Evolutionary conservation across 495 filamentous ascomycete genomes (phyloP).

Genomic region (Talaromyces liani): DNA sequence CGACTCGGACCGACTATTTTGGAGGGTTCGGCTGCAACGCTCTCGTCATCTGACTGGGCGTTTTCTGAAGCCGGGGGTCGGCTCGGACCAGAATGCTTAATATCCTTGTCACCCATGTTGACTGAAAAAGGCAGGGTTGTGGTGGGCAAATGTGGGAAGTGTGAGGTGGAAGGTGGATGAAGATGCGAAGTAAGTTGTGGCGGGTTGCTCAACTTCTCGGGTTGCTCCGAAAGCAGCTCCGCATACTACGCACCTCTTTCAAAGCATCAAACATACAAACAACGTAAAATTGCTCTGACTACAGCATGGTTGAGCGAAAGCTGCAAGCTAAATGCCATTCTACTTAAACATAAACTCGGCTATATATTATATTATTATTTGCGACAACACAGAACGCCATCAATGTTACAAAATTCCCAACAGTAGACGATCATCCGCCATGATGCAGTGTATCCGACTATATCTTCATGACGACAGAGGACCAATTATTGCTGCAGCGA

Average conservation of each 20-base stretch:
- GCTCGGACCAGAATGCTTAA: neutral
- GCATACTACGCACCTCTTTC: too few relatives aligned
- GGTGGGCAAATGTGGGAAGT: neutral
- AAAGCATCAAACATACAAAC: too few relatives aligned
- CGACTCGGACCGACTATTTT: slow-evolving; percentile 2
- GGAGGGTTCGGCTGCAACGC: neutral
- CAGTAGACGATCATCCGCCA: neutral
- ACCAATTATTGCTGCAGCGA: neutral
- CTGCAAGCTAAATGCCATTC: neutral
- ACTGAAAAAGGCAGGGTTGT: neutral
- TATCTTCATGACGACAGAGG: neutral
- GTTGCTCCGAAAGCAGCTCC: neutral
- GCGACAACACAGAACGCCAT: neutral
- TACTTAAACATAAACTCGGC: neutral
- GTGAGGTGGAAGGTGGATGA: neutral
- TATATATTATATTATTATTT: neutral
- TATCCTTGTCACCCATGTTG: neutral
- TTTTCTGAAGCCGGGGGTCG: neutral
- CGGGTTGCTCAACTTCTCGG: neutral
- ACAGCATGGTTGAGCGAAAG: neutral
- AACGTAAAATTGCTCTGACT: too few relatives aligned
- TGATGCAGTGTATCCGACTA: neutral
- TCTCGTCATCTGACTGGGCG: neutral
- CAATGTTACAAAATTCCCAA: neutral
- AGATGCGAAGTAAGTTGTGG: neutral